Conservation (phyloP, 1,139 yeast species). For the Yamadazyma spencermartinsiae region DNA sequence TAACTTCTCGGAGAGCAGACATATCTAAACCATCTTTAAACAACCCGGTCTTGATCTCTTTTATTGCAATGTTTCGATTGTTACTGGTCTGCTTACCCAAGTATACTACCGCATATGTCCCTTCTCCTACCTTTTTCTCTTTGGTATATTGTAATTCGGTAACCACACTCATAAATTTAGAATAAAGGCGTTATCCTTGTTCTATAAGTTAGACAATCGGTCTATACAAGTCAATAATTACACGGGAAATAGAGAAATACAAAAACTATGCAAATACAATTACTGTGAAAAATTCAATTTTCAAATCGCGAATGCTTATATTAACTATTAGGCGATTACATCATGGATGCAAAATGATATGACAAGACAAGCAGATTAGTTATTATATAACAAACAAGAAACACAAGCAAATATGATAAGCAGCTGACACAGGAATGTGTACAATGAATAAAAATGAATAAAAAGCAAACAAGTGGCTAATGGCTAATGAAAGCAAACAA, state of each 20-base stretch:
- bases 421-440: neutral
- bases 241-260: neutral
- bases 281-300: neutral
- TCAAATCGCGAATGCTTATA: constrained; percentile 3
- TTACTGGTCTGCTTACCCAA: constrained; percentile 67
- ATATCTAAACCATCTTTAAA: constrained; percentile 96
- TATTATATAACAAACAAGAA: neutral
- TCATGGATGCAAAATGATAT: constrained; percentile 3
- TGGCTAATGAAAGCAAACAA: no score
- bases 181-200: no score
- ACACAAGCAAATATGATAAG: constrained; percentile 2
- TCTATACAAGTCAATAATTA: neutral
- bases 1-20: constrained; percentile 96
- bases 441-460: neutral
- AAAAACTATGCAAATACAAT: neutral
- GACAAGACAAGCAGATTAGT: neutral
- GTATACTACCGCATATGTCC: constrained; percentile 97
- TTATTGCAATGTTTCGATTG: constrained; percentile 75
- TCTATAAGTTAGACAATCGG: neutral
- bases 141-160: constrained; percentile 31
- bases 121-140: constrained; percentile 94
- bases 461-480: neutral
- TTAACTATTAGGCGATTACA: neutral
- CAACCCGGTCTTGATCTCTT: constrained; percentile 91
- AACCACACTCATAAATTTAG: constrained; percentile 3